A percentile compares a stretch with the other conserved stretches of the same genome.
These are phyloP conservation scores for sorghum (Sorghum bicolor) DNA, from an alignment of 176 grass and related monocot genomes.

Conservation along the genomic window DNA sequence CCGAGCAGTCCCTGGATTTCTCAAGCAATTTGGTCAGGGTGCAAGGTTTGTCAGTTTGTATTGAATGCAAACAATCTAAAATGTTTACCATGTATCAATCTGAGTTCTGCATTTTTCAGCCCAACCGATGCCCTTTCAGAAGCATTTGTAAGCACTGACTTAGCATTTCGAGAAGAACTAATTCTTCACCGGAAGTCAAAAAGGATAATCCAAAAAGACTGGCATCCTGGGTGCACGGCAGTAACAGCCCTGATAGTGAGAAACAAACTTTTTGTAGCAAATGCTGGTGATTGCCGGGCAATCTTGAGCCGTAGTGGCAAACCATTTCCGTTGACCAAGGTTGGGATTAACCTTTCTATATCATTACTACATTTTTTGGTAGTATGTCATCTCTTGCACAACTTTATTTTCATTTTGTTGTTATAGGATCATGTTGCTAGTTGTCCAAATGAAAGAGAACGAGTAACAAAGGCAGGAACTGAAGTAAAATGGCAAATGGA, in stretches of 20 bases:
- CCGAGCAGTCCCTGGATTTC: slow-evolving; percentile 75
- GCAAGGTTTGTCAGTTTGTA: slow-evolving; percentile 68
- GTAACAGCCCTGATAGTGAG: slow-evolving; percentile 67
- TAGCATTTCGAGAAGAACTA: slow-evolving; percentile 80
- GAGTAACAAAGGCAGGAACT: slow-evolving; percentile 67
- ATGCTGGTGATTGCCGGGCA: slow-evolving; percentile 97
- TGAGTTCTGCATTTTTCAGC: slow-evolving; percentile 50
- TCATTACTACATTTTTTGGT: neutral
- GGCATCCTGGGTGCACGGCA: slow-evolving; percentile 96
- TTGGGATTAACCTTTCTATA: slow-evolving; percentile 25
- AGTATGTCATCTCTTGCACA: neutral
- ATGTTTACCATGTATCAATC: slow-evolving; percentile 13
- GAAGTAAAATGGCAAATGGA: slow-evolving; percentile 98
- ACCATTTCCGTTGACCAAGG: slow-evolving; percentile 84
- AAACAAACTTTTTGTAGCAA: slow-evolving; percentile 93
- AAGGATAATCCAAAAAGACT: slow-evolving; percentile 68
- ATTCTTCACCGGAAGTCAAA: slow-evolving; percentile 62
- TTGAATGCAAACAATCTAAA: slow-evolving; percentile 30
- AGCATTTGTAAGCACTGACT: slow-evolving; percentile 74
- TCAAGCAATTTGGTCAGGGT: slow-evolving; percentile 46
- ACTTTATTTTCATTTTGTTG: slow-evolving; percentile 25
- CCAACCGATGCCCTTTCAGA: slow-evolving; percentile 66
- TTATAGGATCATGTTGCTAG: slow-evolving; percentile 92
- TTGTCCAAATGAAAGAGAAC: slow-evolving; percentile 73
- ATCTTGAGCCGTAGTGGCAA: slow-evolving; percentile 68